Evolutionary conservation across 208 protist species (phyloP).

Genomic region (Angomonas deanei): DNA sequence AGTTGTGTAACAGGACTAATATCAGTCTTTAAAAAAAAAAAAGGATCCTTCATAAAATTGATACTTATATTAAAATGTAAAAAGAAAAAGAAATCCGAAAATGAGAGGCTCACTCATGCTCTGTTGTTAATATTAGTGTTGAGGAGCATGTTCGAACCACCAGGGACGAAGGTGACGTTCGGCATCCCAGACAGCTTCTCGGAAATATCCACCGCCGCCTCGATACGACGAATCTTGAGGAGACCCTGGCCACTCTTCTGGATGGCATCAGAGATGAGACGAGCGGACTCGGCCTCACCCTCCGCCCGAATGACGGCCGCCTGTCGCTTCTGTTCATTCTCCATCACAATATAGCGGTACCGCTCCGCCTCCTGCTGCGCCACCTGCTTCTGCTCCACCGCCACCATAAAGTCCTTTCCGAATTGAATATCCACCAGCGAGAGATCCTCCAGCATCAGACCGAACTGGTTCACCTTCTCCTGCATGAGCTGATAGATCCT

Average conservation of each 20-base stretch:
- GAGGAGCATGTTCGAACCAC: constrained; percentile 62
- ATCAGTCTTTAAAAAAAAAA: not conserved
- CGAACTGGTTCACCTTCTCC: constrained; percentile 95
- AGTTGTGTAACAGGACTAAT: not conserved
- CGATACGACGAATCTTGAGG: constrained; percentile 94
- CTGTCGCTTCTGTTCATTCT: constrained; percentile 92
- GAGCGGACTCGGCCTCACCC: constrained; percentile 92
- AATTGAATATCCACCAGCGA: constrained; percentile 97
- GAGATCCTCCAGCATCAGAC: constrained; percentile 96
- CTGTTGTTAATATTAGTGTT: constrained; percentile 44
- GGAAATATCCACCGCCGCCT: constrained; percentile 95
- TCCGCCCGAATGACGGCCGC: constrained; percentile 93
- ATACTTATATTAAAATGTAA: not conserved
- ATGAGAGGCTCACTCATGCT: not conserved
- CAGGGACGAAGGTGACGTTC: constrained; percentile 86
- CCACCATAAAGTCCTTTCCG: constrained; percentile 93
- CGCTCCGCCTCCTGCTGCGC: constrained; percentile 96
- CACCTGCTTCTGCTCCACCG: constrained; percentile 97
- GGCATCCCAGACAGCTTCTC: constrained; percentile 66
- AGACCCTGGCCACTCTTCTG: constrained; percentile 69
- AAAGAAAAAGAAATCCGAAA: not conserved
- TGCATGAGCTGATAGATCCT: constrained; percentile 92
- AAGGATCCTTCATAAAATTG: not conserved
- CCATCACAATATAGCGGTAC: constrained; percentile 93
- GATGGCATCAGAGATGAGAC: constrained; percentile 89